These are phyloP conservation scores for Asterionellopsis glacialis DNA, from an alignment of 108 stramenopile genomes.

Conservation along the genomic window DNA sequence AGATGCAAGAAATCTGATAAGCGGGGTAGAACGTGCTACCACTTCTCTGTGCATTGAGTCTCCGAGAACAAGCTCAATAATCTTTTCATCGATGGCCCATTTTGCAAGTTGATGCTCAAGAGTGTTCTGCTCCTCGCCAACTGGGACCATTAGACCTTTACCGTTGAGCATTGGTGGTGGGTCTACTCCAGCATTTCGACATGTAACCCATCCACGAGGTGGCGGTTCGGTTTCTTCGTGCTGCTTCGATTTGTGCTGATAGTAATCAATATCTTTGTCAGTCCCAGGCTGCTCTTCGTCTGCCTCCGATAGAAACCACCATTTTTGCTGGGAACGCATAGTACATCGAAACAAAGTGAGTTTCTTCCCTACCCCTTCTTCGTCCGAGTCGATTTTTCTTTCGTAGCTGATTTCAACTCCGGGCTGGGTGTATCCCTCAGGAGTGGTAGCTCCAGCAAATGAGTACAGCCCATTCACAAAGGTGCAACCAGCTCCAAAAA, in stretches of 20 bases:
- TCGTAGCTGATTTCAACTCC: slow-evolving; percentile 52
- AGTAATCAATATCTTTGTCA: slow-evolving; percentile 97
- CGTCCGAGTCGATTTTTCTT: slow-evolving; percentile 14
- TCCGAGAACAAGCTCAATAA: slow-evolving; percentile 79
- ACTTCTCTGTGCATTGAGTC: slow-evolving; percentile 81
- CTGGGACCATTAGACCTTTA: slow-evolving; percentile 68
- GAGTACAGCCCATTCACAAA: slow-evolving; percentile 82
- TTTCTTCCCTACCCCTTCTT: slow-evolving; percentile 54
- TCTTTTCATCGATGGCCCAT: slow-evolving; percentile 83
- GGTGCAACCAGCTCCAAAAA: slow-evolving; percentile 61
- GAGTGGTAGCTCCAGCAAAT: slow-evolving; percentile 40
- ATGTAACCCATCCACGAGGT: slow-evolving; percentile 70
- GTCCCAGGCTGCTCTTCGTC: slow-evolving; percentile 95
- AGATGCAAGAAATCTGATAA: slow-evolving; percentile 79
- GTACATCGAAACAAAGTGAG: slow-evolving; percentile 90
- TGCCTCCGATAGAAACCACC: slow-evolving; percentile 98
- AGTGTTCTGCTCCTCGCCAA: slow-evolving; percentile 68
- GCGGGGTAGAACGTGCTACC: slow-evolving; percentile 57
- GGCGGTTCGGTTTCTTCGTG: slow-evolving; percentile 81
- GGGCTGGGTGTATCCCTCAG: slow-evolving; percentile 53
- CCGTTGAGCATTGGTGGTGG: slow-evolving; percentile 70
- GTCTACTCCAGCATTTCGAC: slow-evolving; percentile 61
- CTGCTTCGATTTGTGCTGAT: slow-evolving; percentile 89
- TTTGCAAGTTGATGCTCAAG: slow-evolving; percentile 71
- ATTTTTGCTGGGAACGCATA: slow-evolving; percentile 95